phyloP scores from a whole-genome alignment of 1,284 basidiomycete species.

The Neotropicomus parvogracilis region DNA sequence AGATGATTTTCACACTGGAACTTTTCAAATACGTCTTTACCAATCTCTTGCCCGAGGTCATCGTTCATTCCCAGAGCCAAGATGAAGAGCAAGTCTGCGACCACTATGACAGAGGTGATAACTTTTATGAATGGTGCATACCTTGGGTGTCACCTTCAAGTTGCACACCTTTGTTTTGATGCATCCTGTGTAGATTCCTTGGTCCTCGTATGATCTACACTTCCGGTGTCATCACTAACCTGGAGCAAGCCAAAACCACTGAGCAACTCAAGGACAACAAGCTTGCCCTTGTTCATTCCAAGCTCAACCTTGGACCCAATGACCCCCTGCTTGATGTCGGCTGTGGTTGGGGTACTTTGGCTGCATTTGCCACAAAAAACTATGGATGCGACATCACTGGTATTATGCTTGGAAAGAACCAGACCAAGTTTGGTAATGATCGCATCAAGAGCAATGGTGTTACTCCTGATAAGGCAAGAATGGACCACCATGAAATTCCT shows the following conservation, averaged over 20 bases:
- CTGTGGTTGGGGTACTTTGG: conserved; percentile 97
- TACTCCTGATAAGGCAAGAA: conserved; percentile 75
- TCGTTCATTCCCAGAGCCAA: conserved; percentile 86
- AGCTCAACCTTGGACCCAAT: conserved; percentile 81
- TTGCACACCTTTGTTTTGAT: background rate
- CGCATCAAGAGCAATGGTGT: conserved; percentile 84
- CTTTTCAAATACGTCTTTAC: conserved; percentile 94
- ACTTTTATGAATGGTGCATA: conserved; percentile 83
- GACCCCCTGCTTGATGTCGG: conserved; percentile 91
- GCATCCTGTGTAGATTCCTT: conserved; percentile 62
- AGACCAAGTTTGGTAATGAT: conserved; percentile 89
- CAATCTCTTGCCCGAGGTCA: conserved; percentile 87
- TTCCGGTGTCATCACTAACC: conserved; percentile 81
- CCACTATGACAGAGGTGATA: conserved; percentile 96
- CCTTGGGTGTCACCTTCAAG: background rate
- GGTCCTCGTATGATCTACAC: conserved; percentile 98
- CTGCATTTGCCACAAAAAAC: conserved; percentile 95
- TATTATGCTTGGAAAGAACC: conserved; percentile 89
- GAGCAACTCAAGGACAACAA: conserved; percentile 99
- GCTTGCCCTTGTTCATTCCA: conserved; percentile 90
- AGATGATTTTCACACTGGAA: conserved; percentile 81
- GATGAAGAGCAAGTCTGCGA: conserved; percentile 96
- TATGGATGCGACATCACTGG: conserved; percentile 94
- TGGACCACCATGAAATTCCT: conserved; percentile 93
- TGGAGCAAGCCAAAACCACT: conserved; percentile 77